Evolutionary conservation across 2,329 filamentous ascomycete species (phyloP).

Genomic region (Taxawa tesnikishii): DNA sequence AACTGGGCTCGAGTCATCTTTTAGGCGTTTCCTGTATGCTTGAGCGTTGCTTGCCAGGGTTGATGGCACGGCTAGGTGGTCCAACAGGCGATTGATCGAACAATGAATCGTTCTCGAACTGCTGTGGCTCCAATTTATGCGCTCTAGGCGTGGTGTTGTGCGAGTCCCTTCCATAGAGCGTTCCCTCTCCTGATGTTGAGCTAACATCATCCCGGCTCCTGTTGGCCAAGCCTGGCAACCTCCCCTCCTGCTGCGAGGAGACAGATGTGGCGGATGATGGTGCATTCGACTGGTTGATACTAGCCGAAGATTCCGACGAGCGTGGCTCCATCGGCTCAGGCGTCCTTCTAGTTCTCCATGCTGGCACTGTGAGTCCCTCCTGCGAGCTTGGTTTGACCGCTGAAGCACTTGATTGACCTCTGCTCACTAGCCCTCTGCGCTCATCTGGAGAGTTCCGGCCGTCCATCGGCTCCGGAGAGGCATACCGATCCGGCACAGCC

Average conservation of each 20-base stretch:
- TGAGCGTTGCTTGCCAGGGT: slow-evolving; percentile 9
- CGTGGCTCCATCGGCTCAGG: too few relatives aligned
- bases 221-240: too few relatives aligned
- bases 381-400: too few relatives aligned
- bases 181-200: slow-evolving; percentile 9
- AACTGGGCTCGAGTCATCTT: slow-evolving; percentile 88
- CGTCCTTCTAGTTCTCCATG: too few relatives aligned
- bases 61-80: slow-evolving; percentile 18
- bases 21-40: slow-evolving; percentile 34
- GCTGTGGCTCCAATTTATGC: slow-evolving; percentile 4
- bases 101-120: slow-evolving; percentile 10
- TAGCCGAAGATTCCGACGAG: too few relatives aligned
- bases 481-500: slow-evolving; percentile 7
- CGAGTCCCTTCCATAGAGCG: slow-evolving; percentile 10
- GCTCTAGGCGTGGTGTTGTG: slow-evolving; percentile 14
- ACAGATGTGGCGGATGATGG: too few relatives aligned
- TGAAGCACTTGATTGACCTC: too few relatives aligned
- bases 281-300: too few relatives aligned
- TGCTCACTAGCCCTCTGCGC: too few relatives aligned
- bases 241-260: too few relatives aligned
- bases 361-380: too few relatives aligned
- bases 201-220: slow-evolving; percentile 4
- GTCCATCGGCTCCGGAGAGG: slow-evolving; percentile 5
- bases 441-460: too few relatives aligned
- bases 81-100: slow-evolving; percentile 20